A percentile compares a stretch with the other conserved stretches of the same genome.
phyloP scores from a whole-genome alignment of 2,329 filamentous ascomycete genomes.

The Monilinia vaccinii-corymbosi region DNA sequence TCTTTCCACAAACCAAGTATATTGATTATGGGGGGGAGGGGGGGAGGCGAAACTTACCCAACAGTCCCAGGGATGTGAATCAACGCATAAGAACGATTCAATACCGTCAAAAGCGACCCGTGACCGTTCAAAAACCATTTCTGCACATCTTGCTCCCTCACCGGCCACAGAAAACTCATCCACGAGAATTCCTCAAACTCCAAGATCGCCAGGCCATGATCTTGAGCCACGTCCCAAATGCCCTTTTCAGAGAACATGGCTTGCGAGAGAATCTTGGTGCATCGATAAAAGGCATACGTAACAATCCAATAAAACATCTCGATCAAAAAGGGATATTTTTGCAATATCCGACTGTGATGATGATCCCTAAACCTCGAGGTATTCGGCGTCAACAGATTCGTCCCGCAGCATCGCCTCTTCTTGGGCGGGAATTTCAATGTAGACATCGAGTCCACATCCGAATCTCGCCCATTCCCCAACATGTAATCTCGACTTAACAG shows the following conservation, averaged over 20 bases:
- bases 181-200: slow-evolving; percentile 43
- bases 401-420: slow-evolving; percentile 41
- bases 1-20: not conserved
- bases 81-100: slow-evolving; percentile 50
- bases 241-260: slow-evolving; percentile 31
- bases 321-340: slow-evolving; percentile 56
- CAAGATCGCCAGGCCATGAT: slow-evolving; percentile 45
- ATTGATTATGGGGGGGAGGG: not conserved
- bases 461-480: slow-evolving; percentile 16
- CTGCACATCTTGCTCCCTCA: slow-evolving; percentile 44
- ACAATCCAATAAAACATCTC: slow-evolving; percentile 62
- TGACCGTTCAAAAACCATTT: slow-evolving; percentile 48
- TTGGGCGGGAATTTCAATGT: slow-evolving; percentile 36
- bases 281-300: slow-evolving; percentile 32
- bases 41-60: slow-evolving; percentile 37
- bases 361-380: slow-evolving; percentile 51
- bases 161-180: slow-evolving; percentile 42
- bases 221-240: slow-evolving; percentile 47
- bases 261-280: slow-evolving; percentile 24
- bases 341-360: slow-evolving; percentile 52
- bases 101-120: slow-evolving; percentile 41
- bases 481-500: slow-evolving; percentile 23
- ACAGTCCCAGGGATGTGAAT: slow-evolving; percentile 54
- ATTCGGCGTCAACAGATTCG: slow-evolving; percentile 44
- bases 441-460: slow-evolving; percentile 19